phyloP scores from a whole-genome alignment of 2,329 filamentous ascomycete genomes.

The Aspergillus thermomutatus region DNA sequence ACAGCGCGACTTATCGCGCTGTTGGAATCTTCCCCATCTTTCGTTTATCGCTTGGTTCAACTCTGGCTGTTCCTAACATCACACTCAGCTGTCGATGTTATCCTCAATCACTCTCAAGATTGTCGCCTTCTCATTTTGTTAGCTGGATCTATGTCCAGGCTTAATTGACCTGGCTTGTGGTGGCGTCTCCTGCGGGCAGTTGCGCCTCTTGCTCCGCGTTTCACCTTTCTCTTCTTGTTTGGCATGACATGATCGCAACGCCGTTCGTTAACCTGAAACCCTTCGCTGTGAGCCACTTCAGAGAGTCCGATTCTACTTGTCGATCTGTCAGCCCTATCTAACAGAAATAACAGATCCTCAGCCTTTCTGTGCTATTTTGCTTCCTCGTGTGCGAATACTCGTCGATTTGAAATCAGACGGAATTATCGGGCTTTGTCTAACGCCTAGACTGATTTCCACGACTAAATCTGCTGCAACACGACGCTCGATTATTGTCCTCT shows the following conservation, averaged over 20 bases:
- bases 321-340: background rate
- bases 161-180: background rate
- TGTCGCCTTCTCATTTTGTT: background rate
- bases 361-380: background rate
- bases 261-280: background rate
- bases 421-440: slow-evolving; percentile 8
- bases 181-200: background rate
- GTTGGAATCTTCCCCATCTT: background rate
- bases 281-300: background rate
- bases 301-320: background rate
- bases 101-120: background rate
- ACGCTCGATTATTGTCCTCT: background rate
- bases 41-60: background rate
- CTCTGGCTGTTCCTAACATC: background rate
- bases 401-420: slow-evolving; percentile 14
- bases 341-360: background rate
- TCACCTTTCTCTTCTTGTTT: background rate
- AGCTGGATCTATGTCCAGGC: background rate
- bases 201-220: background rate
- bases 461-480: background rate
- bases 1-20: background rate
- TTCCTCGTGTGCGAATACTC: slow-evolving; percentile 4
- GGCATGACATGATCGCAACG: background rate
- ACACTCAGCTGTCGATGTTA: background rate
- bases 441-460: slow-evolving; percentile 5